Percentiles rank a stretch among this genome's conserved stretches.
Evolutionary conservation across 805 yeast genomes (phyloP).

Genomic region (Yamadazyma kitorensis): DNA sequence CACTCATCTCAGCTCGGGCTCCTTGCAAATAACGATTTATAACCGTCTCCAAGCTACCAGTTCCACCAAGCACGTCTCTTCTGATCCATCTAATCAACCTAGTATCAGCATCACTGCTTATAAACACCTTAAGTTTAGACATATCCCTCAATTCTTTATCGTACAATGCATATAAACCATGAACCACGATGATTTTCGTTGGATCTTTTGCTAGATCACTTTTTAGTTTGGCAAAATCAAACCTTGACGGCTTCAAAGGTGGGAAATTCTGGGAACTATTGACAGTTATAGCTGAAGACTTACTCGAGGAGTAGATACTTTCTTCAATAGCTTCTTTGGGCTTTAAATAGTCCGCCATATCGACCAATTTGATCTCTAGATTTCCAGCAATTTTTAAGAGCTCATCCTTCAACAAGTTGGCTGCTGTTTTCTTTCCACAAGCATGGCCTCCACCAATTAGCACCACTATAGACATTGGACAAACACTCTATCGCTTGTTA

Average conservation of each 20-base stretch:
- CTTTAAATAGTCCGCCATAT: slow-evolving; percentile 41
- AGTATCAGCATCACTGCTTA: slow-evolving; percentile 84
- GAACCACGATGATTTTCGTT: slow-evolving; percentile 44
- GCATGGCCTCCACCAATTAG: slow-evolving; percentile 64
- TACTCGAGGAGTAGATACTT: slow-evolving; percentile 19
- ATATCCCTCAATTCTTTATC: slow-evolving; percentile 52
- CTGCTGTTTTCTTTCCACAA: slow-evolving; percentile 48
- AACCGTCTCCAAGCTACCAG: slow-evolving; percentile 30
- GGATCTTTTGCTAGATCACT: background rate
- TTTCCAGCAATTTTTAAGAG: slow-evolving; percentile 13
- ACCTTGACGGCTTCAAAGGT: slow-evolving; percentile 39
- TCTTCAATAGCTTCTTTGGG: slow-evolving; percentile 18
- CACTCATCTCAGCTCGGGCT: slow-evolving; percentile 65
- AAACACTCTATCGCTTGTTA: no score
- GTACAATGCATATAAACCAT: slow-evolving; percentile 79
- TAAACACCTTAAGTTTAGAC: slow-evolving; percentile 67
- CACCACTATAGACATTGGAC: slow-evolving; percentile 28
- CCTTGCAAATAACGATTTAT: slow-evolving; percentile 48
- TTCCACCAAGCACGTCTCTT: slow-evolving; percentile 30
- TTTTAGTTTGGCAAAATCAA: slow-evolving; percentile 31
- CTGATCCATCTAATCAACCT: slow-evolving; percentile 77
- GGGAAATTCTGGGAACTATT: slow-evolving; percentile 18
- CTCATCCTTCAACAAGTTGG: slow-evolving; percentile 32
- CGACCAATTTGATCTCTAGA: slow-evolving; percentile 32
- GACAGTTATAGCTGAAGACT: slow-evolving; percentile 28